These are phyloP conservation scores for Elsinoe ampelina DNA, from an alignment of 2,329 filamentous ascomycete species.

Conservation along the genomic window DNA sequence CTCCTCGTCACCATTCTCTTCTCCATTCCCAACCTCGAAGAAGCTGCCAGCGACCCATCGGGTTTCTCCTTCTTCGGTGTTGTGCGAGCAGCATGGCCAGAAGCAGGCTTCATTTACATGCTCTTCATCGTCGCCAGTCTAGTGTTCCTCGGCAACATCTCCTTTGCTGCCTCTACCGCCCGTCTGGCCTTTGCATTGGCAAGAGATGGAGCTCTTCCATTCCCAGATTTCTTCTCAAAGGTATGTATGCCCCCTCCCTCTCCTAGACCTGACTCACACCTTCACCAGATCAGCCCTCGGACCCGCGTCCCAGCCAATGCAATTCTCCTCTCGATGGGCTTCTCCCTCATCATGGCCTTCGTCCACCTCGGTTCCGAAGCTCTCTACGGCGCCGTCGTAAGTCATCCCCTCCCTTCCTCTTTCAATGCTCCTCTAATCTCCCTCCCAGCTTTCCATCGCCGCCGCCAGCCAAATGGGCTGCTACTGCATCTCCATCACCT, in stretches of 20 bases:
- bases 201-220: conserved; percentile 23
- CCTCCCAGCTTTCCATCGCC: conserved; percentile 26
- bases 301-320: conserved; percentile 21
- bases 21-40: conserved; percentile 22
- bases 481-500: conserved; percentile 34
- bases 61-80: conserved; percentile 30
- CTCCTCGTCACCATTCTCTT: conserved; percentile 24
- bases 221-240: conserved; percentile 18
- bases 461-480: conserved; percentile 32
- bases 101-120: conserved; percentile 17
- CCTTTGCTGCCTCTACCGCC: conserved; percentile 19
- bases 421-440: conserved; percentile 10
- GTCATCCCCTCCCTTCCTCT: conserved; percentile 18
- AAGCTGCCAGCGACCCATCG: conserved; percentile 24
- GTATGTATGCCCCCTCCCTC: neutral
- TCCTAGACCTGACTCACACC: neutral
- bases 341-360: conserved; percentile 21
- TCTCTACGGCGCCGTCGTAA: conserved; percentile 19
- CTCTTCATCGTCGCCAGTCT: conserved; percentile 18
- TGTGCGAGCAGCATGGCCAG: conserved; percentile 2
- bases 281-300: neutral
- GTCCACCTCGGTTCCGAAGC: conserved; percentile 22
- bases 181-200: conserved; percentile 22
- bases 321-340: conserved; percentile 19
- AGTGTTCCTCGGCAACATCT: conserved; percentile 17